These are phyloP conservation scores for Citrullus colocynthis DNA, from an alignment of 306 rosid genomes.

Conservation along the genomic window DNA sequence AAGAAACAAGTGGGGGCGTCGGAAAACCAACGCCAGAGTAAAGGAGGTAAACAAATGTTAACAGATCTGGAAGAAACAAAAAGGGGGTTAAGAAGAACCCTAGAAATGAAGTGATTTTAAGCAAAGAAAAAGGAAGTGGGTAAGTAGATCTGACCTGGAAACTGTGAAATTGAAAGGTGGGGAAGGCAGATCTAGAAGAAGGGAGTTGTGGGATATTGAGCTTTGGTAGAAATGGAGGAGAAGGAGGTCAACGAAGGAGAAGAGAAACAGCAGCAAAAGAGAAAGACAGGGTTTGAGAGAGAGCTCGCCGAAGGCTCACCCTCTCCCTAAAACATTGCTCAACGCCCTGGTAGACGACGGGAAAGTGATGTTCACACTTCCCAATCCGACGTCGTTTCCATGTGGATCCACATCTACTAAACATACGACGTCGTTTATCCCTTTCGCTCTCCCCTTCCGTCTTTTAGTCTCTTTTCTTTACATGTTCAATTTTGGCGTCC, in stretches of 20 bases:
- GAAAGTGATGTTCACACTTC: not conserved
- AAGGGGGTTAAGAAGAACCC: constrained; percentile 16
- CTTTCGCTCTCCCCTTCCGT: no score
- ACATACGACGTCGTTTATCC: not conserved
- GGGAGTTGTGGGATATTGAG: not conserved
- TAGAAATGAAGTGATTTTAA: constrained; percentile 12
- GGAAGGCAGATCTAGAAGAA: constrained; percentile 24
- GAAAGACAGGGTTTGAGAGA: not conserved
- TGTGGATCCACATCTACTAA: not conserved
- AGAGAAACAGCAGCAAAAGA: not conserved
- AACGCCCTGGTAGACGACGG: not conserved
- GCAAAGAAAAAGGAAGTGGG: not conserved
- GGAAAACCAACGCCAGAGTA: not conserved
- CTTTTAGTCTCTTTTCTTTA: no score
- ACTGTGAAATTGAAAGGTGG: not conserved
- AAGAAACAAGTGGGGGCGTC: constrained; percentile 22
- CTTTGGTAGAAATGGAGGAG: not conserved
- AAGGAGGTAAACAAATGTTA: not conserved
- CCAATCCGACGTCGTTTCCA: not conserved
- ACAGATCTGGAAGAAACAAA: constrained; percentile 43
- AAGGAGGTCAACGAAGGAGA: constrained; percentile 28
- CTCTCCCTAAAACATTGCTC: not conserved
- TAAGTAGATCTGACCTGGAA: constrained; percentile 44
- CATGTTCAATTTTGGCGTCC: not conserved
- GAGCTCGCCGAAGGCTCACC: not conserved